phyloP scores from a whole-genome alignment of 192 early-diverging fungal genomes.

The Linnemannia elongata region DNA sequence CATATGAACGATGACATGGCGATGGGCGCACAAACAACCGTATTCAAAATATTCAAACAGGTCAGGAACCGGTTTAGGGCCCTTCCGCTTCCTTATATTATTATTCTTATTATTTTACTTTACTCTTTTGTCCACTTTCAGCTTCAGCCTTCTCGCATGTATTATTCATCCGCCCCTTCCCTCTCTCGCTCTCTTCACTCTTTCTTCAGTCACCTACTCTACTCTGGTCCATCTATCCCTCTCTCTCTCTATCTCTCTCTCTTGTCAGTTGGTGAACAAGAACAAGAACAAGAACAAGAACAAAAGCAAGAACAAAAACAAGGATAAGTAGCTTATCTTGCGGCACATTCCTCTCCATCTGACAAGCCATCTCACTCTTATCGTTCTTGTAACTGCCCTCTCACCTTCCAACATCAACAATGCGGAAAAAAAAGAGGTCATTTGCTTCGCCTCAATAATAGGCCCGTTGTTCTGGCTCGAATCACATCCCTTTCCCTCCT shows the following conservation, averaged over 20 bases:
- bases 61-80: slow-evolving; percentile 7
- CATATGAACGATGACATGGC: slow-evolving; percentile 1
- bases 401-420: too few relatives aligned
- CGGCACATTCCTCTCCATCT: too few relatives aligned
- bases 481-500: too few relatives aligned
- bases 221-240: neutral
- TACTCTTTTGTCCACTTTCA: neutral
- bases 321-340: too few relatives aligned
- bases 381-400: too few relatives aligned
- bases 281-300: too few relatives aligned
- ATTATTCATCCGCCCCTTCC: slow-evolving; percentile 6
- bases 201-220: neutral
- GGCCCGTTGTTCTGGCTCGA: neutral
- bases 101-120: neutral
- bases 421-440: neutral
- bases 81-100: neutral
- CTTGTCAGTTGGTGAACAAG: too few relatives aligned
- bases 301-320: too few relatives aligned
- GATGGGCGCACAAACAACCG: neutral
- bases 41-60: neutral
- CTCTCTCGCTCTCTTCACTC: neutral
- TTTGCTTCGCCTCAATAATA: neutral
- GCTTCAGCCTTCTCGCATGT: neutral
- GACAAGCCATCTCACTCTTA: too few relatives aligned
- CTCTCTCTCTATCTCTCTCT: too few relatives aligned